Conservation (phyloP, 2,329 filamentous ascomycete genomes). For the Apiospora rasikravindrae region DNA sequence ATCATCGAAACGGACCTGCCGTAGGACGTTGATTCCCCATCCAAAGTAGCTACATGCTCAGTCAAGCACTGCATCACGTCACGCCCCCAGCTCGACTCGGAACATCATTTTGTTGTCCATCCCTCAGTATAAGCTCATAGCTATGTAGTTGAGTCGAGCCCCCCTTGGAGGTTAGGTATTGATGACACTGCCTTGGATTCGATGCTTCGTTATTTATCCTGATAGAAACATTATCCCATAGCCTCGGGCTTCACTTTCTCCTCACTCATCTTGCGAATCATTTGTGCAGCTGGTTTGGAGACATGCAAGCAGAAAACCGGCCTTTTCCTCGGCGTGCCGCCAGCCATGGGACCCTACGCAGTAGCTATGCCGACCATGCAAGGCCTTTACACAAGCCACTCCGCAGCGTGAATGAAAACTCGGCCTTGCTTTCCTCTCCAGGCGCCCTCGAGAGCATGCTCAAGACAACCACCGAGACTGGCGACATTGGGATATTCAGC, state of each 20-base stretch:
- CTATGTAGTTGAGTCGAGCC: not conserved
- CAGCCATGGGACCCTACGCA: conserved; percentile 39
- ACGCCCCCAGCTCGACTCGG: not conserved
- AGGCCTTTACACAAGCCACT: conserved; percentile 46
- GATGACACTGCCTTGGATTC: conserved; percentile 5
- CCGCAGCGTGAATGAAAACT: conserved; percentile 50
- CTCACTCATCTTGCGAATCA: not conserved
- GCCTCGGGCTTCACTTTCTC: not conserved
- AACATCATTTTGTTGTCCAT: not conserved
- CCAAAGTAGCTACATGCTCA: not conserved
- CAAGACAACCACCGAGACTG: conserved; percentile 69
- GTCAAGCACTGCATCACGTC: not conserved
- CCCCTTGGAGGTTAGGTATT: not conserved
- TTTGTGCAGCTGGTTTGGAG: not conserved
- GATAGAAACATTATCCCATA: not conserved
- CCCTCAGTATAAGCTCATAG: not conserved
- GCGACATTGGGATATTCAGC: conserved; percentile 67
- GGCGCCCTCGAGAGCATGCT: conserved; percentile 68
- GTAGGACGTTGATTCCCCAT: not conserved
- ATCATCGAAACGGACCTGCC: not conserved
- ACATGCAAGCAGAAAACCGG: conserved; percentile 5
- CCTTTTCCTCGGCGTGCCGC: conserved; percentile 32
- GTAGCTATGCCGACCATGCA: conserved; percentile 27
- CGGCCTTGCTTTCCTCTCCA: conserved; percentile 51
- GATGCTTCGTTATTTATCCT: conserved; percentile 1